Evolutionary conservation across 306 rosid genomes (phyloP), one percentile per base, ranked within the genome.

Genomic region (Trichosanthes cucumerina): DNA sequence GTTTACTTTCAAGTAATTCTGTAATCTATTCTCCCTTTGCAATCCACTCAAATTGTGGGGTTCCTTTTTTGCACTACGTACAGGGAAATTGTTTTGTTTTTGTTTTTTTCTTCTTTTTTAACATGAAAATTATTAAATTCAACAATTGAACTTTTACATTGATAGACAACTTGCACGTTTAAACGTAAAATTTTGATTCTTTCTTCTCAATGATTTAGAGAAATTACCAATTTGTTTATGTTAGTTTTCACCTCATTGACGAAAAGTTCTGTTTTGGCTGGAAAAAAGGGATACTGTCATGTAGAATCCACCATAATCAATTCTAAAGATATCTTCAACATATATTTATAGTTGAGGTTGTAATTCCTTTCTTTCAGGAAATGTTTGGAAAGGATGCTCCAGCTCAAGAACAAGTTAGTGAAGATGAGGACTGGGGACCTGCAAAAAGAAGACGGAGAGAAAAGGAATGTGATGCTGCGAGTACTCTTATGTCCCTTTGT

Each of bases 391-490:
- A 88, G 86, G 96, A 91, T 83, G 93, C 83, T 76, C 85, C 85
- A 62, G 68, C 88, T 38, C 82, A 71, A 52, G 98, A 93, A 77
- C 91, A 83, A 86, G 85, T 83, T 66, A 93, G 96, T 83, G 97
- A 91, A 54, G 98, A 93, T 83, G 98, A 93, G 84, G 98, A 93
- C 75, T 91, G 98, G 98, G 97, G 94, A 76, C 98, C 97, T 79
- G 75, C 77, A 65, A 91, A 88, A 88, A 86, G 88, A 82, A 93
- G 78, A 86, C 82, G 89, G 41, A 85, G 91, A 80, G 91, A 87
- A 78, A 93, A 91, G 83, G 97, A 91, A 76, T 88, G 90, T 66
- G 97, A 91, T 84, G 97, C 96, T 36, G 90, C 91, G 47, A 86
- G 89, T 77, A 91, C 96, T 58, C 96, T 93, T 43, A 91, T 91